These are phyloP conservation scores for Trebouxiophyceae sp. DNA, from an alignment of 163 green algal species.

Conservation along the genomic window DNA sequence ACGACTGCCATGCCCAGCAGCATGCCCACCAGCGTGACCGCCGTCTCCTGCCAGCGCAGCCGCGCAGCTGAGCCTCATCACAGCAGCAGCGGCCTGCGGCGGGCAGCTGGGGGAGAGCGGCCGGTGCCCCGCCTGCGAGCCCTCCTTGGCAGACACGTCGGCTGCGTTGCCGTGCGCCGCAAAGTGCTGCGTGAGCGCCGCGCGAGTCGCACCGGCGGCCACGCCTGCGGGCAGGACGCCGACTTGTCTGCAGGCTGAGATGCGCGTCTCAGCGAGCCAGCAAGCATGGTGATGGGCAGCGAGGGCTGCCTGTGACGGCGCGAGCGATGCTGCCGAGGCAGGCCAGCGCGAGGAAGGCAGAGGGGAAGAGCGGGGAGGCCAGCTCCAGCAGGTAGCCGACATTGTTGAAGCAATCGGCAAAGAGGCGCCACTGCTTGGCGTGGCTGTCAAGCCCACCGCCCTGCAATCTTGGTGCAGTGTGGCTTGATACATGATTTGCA, in stretches of 20 bases:
- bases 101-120: no score
- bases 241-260: no score
- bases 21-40: constrained; percentile 65
- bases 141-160: constrained; percentile 80
- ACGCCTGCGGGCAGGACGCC: constrained; percentile 55
- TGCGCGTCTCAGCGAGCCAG: no score
- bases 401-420: constrained; percentile 73
- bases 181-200: constrained; percentile 84
- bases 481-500: not conserved
- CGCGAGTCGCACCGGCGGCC: constrained; percentile 61
- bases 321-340: constrained; percentile 56
- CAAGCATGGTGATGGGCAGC: no score
- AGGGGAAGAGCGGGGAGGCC: constrained; percentile 44
- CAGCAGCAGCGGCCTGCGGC: no score
- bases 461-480: no score
- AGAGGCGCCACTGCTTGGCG: constrained; percentile 79
- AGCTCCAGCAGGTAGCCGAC: constrained; percentile 65
- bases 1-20: constrained; percentile 59
- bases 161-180: constrained; percentile 53
- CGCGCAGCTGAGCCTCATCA: no score
- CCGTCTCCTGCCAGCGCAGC: constrained; percentile 43
- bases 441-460: constrained; percentile 46
- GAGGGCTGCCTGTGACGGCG: constrained; percentile 54
- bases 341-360: constrained; percentile 43
- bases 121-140: constrained; percentile 43